Evolutionary conservation across 192 early-diverging fungal species (phyloP).

Genomic region (Chytriomyces confervae): DNA sequence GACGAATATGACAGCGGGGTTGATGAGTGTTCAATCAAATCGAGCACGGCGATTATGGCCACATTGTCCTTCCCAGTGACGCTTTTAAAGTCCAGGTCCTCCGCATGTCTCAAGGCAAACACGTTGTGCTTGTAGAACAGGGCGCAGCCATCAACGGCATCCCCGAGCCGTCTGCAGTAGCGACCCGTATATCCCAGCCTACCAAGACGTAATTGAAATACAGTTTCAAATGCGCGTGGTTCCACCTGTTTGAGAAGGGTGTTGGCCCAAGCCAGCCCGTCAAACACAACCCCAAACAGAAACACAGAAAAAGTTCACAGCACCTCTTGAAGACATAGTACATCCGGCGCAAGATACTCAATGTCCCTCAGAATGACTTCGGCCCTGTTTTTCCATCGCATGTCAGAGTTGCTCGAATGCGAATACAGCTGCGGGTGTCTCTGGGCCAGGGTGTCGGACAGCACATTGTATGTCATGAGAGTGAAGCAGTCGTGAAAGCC

Average conservation of each 20-base stretch:
- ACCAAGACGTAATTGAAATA: neutral
- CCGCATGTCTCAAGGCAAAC: conserved; percentile 14
- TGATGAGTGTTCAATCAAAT: neutral
- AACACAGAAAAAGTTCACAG: no score
- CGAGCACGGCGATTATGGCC: conserved; percentile 5
- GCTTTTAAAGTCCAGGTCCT: conserved; percentile 16
- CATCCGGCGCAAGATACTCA: neutral
- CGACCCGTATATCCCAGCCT: conserved; percentile 2
- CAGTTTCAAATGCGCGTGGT: conserved; percentile 7
- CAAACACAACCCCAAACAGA: no score
- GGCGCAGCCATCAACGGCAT: conserved; percentile 30
- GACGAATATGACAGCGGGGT: neutral
- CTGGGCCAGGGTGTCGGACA: conserved; percentile 14
- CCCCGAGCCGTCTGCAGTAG: conserved; percentile 1
- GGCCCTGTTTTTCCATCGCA: neutral
- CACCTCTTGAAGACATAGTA: conserved; percentile 36
- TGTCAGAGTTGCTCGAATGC: neutral
- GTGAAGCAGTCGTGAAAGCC: no score
- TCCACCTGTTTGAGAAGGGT: conserved; percentile 11
- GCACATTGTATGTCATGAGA: conserved; percentile 35
- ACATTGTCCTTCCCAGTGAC: conserved; percentile 32
- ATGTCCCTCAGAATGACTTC: conserved; percentile 6
- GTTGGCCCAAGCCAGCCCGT: neutral
- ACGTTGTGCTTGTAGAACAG: conserved; percentile 10
- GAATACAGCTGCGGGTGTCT: conserved; percentile 26